Evolutionary conservation across 345 rosid species (phyloP).

Genomic region (Arabis alpina): DNA sequence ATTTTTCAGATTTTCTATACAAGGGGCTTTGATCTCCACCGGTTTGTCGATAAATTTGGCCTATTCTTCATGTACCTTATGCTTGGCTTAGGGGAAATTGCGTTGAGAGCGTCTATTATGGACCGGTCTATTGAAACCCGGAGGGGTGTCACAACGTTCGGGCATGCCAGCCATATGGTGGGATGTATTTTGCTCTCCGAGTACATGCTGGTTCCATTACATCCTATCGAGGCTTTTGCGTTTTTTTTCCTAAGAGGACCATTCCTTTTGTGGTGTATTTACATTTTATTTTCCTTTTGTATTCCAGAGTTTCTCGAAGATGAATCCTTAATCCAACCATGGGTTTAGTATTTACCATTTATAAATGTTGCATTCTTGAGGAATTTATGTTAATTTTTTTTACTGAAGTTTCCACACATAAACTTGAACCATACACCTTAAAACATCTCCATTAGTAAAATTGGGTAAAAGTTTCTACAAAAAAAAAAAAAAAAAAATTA

Average conservation of each 20-base stretch:
- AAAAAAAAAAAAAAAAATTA: too few species aligned
- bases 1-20: constrained; percentile 2
- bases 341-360: not conserved
- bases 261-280: not conserved
- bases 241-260: not conserved
- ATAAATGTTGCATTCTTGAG: not conserved
- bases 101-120: not conserved
- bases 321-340: not conserved
- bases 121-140: not conserved
- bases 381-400: not conserved
- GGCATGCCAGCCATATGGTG: not conserved
- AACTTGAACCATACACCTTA: too few species aligned
- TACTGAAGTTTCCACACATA: not conserved
- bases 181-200: not conserved
- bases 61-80: not conserved
- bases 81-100: not conserved
- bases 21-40: not conserved
- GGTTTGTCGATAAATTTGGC: not conserved
- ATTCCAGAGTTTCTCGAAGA: not conserved
- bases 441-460: too few species aligned
- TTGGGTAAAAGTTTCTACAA: too few species aligned
- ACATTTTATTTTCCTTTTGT: not conserved
- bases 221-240: not conserved
- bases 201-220: not conserved
- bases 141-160: not conserved